A percentile compares a stretch with the other conserved stretches of the same genome.
These are phyloP conservation scores for Fusarium nanum DNA, from an alignment of 2,329 filamentous ascomycete species.

Conservation along the genomic window DNA sequence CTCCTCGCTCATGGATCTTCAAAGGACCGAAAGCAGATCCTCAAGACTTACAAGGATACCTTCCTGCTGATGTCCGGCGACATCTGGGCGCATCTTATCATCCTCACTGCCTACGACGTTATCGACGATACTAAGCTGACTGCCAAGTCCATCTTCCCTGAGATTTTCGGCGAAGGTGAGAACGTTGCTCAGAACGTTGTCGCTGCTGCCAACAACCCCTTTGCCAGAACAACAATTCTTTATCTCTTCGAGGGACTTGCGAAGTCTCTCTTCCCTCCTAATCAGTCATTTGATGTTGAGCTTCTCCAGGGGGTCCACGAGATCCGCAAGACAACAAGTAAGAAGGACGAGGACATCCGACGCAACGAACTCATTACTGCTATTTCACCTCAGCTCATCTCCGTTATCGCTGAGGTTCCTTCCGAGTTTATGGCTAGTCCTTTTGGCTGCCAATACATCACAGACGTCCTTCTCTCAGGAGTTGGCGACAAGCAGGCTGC, in stretches of 20 bases:
- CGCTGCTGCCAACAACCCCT: slow-evolving; percentile 72
- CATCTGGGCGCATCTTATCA: slow-evolving; percentile 78
- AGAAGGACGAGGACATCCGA: slow-evolving; percentile 85
- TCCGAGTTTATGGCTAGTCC: slow-evolving; percentile 76
- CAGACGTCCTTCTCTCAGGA: slow-evolving; percentile 82
- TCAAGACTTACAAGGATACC: slow-evolving; percentile 91
- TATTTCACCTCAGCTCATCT: slow-evolving; percentile 79
- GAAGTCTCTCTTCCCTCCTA: slow-evolving; percentile 69
- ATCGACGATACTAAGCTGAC: slow-evolving; percentile 94
- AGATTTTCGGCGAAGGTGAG: slow-evolving; percentile 81
- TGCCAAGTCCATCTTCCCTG: slow-evolving; percentile 85
- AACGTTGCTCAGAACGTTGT: slow-evolving; percentile 73
- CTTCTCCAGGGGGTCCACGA: slow-evolving; percentile 81
- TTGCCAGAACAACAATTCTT: slow-evolving; percentile 75
- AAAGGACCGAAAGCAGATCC: slow-evolving; percentile 90
- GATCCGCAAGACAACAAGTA: slow-evolving; percentile 85
- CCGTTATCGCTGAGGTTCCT: slow-evolving; percentile 76
- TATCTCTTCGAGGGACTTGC: slow-evolving; percentile 82
- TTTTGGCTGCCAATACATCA: slow-evolving; percentile 88
- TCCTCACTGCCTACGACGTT: slow-evolving; percentile 88
- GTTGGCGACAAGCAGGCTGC: slow-evolving; percentile 81
- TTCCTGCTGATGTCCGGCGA: slow-evolving; percentile 88
- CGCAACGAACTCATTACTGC: slow-evolving; percentile 80
- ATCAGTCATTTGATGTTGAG: slow-evolving; percentile 73
- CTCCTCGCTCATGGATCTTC: slow-evolving; percentile 85